phyloP scores from a whole-genome alignment of 805 yeast species.

The Candida ulmi region DNA sequence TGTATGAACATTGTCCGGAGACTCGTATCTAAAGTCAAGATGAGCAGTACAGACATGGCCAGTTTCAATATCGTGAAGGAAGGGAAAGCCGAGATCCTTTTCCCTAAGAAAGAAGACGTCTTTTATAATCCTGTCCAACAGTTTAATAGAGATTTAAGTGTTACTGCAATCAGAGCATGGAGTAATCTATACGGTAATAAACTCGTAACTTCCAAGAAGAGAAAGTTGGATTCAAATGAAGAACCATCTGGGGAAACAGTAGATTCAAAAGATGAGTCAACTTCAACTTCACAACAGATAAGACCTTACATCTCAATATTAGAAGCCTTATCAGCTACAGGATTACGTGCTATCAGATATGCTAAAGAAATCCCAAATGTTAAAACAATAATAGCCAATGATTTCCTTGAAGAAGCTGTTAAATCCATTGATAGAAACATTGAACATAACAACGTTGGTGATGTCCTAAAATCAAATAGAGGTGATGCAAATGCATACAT shows the following conservation, averaged over 20 bases:
- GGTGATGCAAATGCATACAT: conserved; percentile 91
- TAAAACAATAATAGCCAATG: conserved; percentile 79
- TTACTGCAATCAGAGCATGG: conserved; percentile 85
- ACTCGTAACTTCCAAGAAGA: conserved; percentile 22
- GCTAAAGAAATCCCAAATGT: conserved; percentile 85
- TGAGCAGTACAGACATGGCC: conserved; percentile 3
- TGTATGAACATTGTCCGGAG: too few species aligned
- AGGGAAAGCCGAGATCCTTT: conserved; percentile 79
- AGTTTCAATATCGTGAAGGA: conserved; percentile 48
- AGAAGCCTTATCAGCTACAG: conserved; percentile 94
- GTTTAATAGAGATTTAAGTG: conserved; percentile 88
- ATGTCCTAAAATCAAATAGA: conserved; percentile 57
- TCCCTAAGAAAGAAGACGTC: conserved; percentile 77
- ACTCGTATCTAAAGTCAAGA: not conserved
- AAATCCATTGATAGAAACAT: conserved; percentile 70
- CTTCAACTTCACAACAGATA: too few species aligned
- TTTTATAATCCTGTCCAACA: conserved; percentile 97
- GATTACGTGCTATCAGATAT: conserved; percentile 88
- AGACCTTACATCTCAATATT: conserved; percentile 53
- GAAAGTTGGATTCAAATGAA: conserved; percentile 24
- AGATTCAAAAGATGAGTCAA: too few species aligned
- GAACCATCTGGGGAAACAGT: too few species aligned
- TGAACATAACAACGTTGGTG: conserved; percentile 52
- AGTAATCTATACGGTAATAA: conserved; percentile 48
- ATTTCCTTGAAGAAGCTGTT: conserved; percentile 81